Evolutionary conservation across 169 alveolate genomes (phyloP).

Genomic region (Plasmodium gonderi): DNA sequence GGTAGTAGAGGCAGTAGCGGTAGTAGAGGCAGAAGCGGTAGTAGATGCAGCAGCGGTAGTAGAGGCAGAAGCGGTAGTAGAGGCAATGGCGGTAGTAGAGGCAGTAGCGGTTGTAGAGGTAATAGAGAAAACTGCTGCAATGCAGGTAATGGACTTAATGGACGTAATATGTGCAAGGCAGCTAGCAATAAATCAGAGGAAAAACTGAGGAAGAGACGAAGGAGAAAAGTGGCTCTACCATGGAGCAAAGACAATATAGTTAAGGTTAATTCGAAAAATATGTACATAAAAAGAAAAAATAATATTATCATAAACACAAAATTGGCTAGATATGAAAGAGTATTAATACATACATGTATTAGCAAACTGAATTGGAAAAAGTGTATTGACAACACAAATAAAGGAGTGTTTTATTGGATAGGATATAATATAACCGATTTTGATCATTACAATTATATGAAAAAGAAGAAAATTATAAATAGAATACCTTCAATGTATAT

Average conservation of each 20-base stretch:
- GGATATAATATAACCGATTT: slow-evolving; percentile 72
- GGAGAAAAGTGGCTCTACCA: slow-evolving; percentile 7
- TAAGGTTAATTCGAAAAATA: slow-evolving; percentile 8
- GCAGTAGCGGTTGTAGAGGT: too few relatives aligned
- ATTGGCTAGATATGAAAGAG: slow-evolving; percentile 74
- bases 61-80: background rate
- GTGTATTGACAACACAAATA: slow-evolving; percentile 46
- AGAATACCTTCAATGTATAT: slow-evolving; percentile 73
- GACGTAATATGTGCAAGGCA: too few relatives aligned
- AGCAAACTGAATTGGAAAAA: slow-evolving; percentile 71
- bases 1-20: background rate
- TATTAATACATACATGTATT: slow-evolving; percentile 66
- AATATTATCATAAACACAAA: slow-evolving; percentile 59
- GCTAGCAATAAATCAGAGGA: too few relatives aligned
- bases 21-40: background rate
- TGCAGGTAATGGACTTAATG: too few relatives aligned
- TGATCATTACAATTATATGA: slow-evolving; percentile 76
- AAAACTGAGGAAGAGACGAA: background rate
- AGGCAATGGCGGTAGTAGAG: too few relatives aligned
- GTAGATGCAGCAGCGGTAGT: background rate
- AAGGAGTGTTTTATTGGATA: slow-evolving; percentile 65
- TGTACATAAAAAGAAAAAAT: background rate
- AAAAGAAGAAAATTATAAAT: slow-evolving; percentile 71
- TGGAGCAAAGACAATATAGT: slow-evolving; percentile 67
- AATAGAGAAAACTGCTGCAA: too few relatives aligned